Percentiles rank a stretch among this genome's conserved stretches.
These are phyloP conservation scores for Kluyveromyces marxianus DNA, from an alignment of 1,139 yeast genomes.

Conservation along the genomic window DNA sequence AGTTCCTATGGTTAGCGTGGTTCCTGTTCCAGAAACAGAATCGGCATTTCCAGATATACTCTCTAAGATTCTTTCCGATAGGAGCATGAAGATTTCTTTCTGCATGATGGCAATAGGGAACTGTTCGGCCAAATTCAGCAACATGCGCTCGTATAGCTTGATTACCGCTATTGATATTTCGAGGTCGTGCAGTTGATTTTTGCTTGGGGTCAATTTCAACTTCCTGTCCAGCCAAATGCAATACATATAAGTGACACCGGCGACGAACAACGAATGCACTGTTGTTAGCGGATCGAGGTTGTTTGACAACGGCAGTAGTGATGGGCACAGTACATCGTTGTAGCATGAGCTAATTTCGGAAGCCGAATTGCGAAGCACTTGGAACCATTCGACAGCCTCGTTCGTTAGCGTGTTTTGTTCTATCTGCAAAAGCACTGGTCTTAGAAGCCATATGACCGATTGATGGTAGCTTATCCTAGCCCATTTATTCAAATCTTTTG, in stretches of 20 bases:
- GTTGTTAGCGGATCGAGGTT: conserved; percentile 23
- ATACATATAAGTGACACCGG: conserved; percentile 29
- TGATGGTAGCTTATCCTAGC: conserved; percentile 29
- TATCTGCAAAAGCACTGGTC: conserved; percentile 29
- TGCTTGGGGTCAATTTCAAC: conserved; percentile 14
- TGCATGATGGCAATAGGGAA: background rate
- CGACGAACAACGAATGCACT: conserved; percentile 28
- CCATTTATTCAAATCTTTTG: conserved; percentile 18
- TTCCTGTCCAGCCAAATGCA: conserved; percentile 27
- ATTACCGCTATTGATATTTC: conserved; percentile 11
- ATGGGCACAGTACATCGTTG: conserved; percentile 10
- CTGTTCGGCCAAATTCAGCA: background rate
- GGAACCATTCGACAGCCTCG: conserved; percentile 28
- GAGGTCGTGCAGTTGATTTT: conserved; percentile 8
- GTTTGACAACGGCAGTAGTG: background rate
- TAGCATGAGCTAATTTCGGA: conserved; percentile 27
- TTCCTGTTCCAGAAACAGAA: no score
- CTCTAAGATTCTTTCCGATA: background rate
- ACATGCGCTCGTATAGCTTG: background rate
- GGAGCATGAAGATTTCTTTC: background rate
- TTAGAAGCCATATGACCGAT: conserved; percentile 24
- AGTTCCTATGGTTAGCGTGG: background rate
- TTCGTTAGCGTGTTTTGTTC: conserved; percentile 10
- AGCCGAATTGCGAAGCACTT: conserved; percentile 27
- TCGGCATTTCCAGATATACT: background rate